Evolutionary conservation across 106 monocot genomes (phyloP).

Genomic region (Acorus calamus): DNA sequence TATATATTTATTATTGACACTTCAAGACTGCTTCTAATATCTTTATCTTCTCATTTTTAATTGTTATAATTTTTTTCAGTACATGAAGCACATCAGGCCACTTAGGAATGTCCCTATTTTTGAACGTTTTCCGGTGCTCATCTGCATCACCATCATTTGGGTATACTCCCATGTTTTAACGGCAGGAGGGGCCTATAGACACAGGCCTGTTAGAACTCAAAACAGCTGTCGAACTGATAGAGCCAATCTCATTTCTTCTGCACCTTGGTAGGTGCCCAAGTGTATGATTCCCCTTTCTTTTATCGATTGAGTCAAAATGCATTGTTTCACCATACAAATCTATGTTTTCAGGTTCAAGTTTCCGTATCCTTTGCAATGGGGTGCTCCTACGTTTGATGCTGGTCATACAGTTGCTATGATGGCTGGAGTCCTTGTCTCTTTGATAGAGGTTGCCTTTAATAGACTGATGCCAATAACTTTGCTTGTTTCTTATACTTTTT

Average conservation of each 20-base stretch:
- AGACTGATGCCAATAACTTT: neutral
- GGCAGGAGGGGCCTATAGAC: constrained; percentile 51
- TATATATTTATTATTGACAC: neutral
- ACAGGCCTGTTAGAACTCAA: constrained; percentile 42
- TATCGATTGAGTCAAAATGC: neutral
- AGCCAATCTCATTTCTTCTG: constrained; percentile 58
- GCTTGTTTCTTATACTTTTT: neutral
- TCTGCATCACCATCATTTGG: constrained; percentile 41
- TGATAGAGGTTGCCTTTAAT: constrained; percentile 28
- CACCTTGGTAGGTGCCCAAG: constrained; percentile 42
- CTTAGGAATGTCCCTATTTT: constrained; percentile 55
- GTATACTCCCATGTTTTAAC: constrained; percentile 44
- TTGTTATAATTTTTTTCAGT: constrained; percentile 31
- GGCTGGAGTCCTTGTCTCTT: constrained; percentile 51
- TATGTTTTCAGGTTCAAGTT: constrained; percentile 41
- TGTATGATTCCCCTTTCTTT: neutral
- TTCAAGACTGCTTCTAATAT: neutral
- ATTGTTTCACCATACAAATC: neutral
- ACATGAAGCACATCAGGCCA: constrained; percentile 65
- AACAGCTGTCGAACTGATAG: constrained; percentile 51
- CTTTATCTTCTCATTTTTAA: neutral
- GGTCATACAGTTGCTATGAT: constrained; percentile 70
- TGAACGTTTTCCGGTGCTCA: constrained; percentile 63
- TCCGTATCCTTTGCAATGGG: constrained; percentile 77
- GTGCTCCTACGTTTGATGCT: constrained; percentile 72